Evolutionary conservation across 176 grass and related monocot species (phyloP), one percentile per base, ranked within the genome.

Genomic region (Oryza longistaminata): DNA sequence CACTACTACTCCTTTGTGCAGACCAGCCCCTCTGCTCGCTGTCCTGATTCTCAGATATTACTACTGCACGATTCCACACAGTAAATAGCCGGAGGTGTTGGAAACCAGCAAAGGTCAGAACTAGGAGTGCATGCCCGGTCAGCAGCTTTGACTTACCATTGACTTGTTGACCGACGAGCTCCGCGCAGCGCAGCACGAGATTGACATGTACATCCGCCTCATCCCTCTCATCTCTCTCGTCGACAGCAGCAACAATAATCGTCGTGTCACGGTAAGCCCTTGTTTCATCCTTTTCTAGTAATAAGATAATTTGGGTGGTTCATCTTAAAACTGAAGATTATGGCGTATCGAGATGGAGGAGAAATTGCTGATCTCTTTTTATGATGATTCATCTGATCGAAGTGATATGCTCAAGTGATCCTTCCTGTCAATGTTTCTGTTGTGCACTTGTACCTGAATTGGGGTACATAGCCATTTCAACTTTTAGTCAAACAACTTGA

Each of bases 211-310:
- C 73, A 76, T 92, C 75, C 87, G 85, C 67, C 87, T 92, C 64
- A 34, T 90, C 79, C 90, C 90, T 37, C 83, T 93, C 12, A 87
- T 90, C 72, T 74, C 91, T 1, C 91, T 93, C 22, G 91, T 93
- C 9, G 88, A 88, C 58, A 77, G 37, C 4, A 79, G 33, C 6
- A 40, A 45, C 10, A 76, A 1, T 33, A 76, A 1, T 33, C 26
- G 11, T 6, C 8, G 5, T 15, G 64, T 4, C 13, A 64, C 1
- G 70, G 82, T 90, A 85, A 64, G 44, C 11, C 7, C 39, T 40
- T 33, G 6, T 42, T 24, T 48, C 76, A 3, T 6, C 69, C 67
- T 70, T 43, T 65, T 14, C 35, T 68, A 42, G 29, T 74, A 25
- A 11, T 21, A 33, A 49, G 0, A 58, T 70, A 24, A 0, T 60